These are phyloP conservation scores for Closterium sp. DNA, from an alignment of 139 green algal genomes.

Conservation along the genomic window DNA sequence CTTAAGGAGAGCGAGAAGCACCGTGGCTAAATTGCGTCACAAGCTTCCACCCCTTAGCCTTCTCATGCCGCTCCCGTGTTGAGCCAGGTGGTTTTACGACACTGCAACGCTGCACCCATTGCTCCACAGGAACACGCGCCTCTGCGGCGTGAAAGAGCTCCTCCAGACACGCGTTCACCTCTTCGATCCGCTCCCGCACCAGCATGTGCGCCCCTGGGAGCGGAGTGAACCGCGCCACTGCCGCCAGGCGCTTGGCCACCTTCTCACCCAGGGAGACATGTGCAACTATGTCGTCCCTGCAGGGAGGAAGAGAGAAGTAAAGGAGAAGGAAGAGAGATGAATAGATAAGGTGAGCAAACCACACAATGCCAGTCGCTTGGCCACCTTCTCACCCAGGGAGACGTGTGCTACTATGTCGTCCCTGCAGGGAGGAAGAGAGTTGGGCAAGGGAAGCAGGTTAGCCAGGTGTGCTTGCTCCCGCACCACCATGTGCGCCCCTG, in stretches of 20 bases:
- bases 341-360: no score
- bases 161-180: constrained; percentile 19
- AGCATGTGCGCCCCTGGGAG: constrained; percentile 9
- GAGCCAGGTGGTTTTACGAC: not conserved
- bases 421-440: no score
- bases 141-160: not conserved
- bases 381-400: no score
- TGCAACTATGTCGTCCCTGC: not conserved
- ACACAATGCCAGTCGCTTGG: no score
- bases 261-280: not conserved
- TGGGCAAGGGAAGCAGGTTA: no score
- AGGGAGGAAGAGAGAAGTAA: no score
- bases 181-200: not conserved
- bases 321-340: no score
- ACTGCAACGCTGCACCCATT: not conserved
- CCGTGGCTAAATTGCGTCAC: not conserved
- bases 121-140: not conserved
- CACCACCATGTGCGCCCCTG: no score
- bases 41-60: not conserved
- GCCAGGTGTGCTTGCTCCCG: no score
- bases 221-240: not conserved
- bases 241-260: constrained; percentile 1
- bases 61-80: not conserved
- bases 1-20: not conserved
- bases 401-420: no score